These are phyloP conservation scores for Sphaceloma murrayae DNA, from an alignment of 2,329 filamentous ascomycete genomes.

Conservation along the genomic window DNA sequence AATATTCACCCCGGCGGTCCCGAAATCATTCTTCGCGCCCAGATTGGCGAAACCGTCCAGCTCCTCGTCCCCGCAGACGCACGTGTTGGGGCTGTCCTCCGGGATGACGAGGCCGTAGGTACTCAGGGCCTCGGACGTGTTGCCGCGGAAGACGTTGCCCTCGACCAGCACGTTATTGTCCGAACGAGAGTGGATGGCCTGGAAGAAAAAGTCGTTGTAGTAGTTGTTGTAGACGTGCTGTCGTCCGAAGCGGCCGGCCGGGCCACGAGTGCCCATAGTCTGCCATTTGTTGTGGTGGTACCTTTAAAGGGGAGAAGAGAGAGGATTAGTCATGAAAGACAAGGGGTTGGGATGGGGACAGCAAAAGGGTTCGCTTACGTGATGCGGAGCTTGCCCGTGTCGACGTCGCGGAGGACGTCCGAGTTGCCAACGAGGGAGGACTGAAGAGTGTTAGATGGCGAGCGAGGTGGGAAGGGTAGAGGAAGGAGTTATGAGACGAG, in stretches of 20 bases:
- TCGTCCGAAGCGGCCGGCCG: conserved; percentile 42
- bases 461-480: too few relatives aligned
- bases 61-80: conserved; percentile 45
- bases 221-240: conserved; percentile 44
- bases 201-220: conserved; percentile 40
- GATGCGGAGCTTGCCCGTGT: conserved; percentile 38
- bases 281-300: conserved; percentile 45
- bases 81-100: conserved; percentile 46
- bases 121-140: conserved; percentile 42
- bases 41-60: conserved; percentile 47
- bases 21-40: conserved; percentile 45
- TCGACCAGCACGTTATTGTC: conserved; percentile 44
- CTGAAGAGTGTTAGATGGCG: conserved; percentile 1
- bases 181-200: conserved; percentile 41
- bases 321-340: too few relatives aligned
- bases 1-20: conserved; percentile 41
- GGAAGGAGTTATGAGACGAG: too few relatives aligned
- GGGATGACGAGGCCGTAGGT: conserved; percentile 50
- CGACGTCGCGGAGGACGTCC: conserved; percentile 33
- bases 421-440: conserved; percentile 37
- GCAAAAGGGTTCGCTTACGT: too few relatives aligned
- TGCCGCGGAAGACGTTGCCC: conserved; percentile 40
- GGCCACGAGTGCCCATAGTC: conserved; percentile 39
- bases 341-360: too few relatives aligned
- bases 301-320: too few relatives aligned